Base-by-base conservation (phyloP, 2,329 filamentous ascomycete genomes). In the Reticulascus tulasneorum region DNA sequence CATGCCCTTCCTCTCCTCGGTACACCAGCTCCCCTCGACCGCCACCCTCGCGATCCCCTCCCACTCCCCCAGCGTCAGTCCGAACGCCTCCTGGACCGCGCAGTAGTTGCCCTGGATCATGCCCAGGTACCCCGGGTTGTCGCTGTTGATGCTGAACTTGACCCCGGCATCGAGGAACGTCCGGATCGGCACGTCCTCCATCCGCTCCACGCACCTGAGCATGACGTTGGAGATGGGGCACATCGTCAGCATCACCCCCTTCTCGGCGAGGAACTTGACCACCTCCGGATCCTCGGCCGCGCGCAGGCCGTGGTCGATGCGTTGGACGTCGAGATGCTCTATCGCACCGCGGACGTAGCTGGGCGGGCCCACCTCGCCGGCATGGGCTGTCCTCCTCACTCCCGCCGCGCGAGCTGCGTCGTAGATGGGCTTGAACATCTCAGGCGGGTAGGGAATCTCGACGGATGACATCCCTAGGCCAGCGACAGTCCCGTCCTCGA, bases 101-200 rank as follows among this genome's bases (percentile, higher is more conserved):
- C 77, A 82, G 60, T 84, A 89, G 47, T 88, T 88, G 49, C 85
- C 82, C 33, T 84, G 62, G 35, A 89, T 76, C 56, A 87, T 88
- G 0, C 77, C 81, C 62, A 90, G 89, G 53, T 86, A 86, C 9
- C 80, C 82, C 40, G 82, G 82, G 52, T 86, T 82, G 52, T 87
- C 83, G 47, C 78, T 83, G 58, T 87, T 87, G 55, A 88, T 76
- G 37, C 77, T 83, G 57, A 87, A 86, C 42, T 64, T 69, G 24
- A 87, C 77, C 1, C 79, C 77, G 6, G 64, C 64, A 25, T 84
- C 73, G 15, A 87, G 58, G 47, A 86, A 82, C 34, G 61, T 64
- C 11, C 78, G 66, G 40, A 87, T 70, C 0, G 84, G 82, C 9
- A 68, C 66, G 6, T 58, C 53, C 9, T 44, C 39, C 17, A 61